phyloP scores from a whole-genome alignment of 352 stramenopile species.

The Phytopythium oedochilum region DNA sequence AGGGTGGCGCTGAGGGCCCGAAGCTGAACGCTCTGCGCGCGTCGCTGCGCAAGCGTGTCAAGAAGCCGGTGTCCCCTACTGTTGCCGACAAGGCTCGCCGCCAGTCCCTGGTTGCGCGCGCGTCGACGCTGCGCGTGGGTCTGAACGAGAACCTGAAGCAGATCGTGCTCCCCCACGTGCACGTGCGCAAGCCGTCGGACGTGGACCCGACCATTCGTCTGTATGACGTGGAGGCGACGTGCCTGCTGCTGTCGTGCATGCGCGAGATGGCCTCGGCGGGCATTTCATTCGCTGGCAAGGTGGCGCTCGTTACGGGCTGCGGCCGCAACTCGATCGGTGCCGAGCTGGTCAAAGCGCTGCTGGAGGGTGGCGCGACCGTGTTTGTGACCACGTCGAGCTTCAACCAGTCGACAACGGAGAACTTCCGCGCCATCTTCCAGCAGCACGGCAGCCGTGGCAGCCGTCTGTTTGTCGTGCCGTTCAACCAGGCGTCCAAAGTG shows the following conservation, averaged over 20 bases:
- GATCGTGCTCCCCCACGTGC: slow-evolving; percentile 63
- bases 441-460: slow-evolving; percentile 77
- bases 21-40: slow-evolving; percentile 59
- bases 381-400: slow-evolving; percentile 86
- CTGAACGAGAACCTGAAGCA: slow-evolving; percentile 66
- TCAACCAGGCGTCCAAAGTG: slow-evolving; percentile 82
- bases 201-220: slow-evolving; percentile 77
- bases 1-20: slow-evolving; percentile 34
- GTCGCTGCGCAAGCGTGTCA: slow-evolving; percentile 40
- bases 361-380: slow-evolving; percentile 82
- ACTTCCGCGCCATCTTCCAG: slow-evolving; percentile 85
- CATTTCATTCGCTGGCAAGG: slow-evolving; percentile 83
- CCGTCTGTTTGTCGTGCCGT: slow-evolving; percentile 74
- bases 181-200: slow-evolving; percentile 70
- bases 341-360: slow-evolving; percentile 78
- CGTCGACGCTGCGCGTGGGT: slow-evolving; percentile 38
- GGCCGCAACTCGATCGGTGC: slow-evolving; percentile 82
- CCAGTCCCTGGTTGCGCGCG: slow-evolving; percentile 36
- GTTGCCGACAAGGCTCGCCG: slow-evolving; percentile 8
- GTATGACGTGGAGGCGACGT: slow-evolving; percentile 80
- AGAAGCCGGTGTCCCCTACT: slow-evolving; percentile 9
- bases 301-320: slow-evolving; percentile 82
- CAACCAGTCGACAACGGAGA: slow-evolving; percentile 32
- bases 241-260: slow-evolving; percentile 75
- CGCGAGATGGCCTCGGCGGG: slow-evolving; percentile 79